These are phyloP conservation scores for Lyophyllum decastes DNA, from an alignment of 768 basidiomycete species.

Conservation along the genomic window DNA sequence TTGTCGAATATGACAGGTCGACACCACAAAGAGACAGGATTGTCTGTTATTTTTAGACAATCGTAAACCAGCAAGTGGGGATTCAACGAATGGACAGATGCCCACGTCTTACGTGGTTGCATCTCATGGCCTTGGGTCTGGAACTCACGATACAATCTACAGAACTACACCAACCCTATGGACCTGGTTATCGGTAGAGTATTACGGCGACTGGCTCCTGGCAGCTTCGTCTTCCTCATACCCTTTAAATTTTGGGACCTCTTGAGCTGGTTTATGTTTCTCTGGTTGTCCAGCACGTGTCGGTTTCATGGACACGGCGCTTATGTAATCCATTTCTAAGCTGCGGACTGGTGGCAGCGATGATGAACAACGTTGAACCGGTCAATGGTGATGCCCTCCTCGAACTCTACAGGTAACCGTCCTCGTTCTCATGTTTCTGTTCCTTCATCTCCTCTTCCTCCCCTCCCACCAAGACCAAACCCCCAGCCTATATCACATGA, in stretches of 20 bases:
- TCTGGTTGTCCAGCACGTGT: too few relatives aligned
- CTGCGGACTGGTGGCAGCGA: neutral
- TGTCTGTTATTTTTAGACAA: neutral
- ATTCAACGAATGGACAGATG: neutral
- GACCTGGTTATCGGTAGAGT: too few relatives aligned
- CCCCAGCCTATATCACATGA: neutral
- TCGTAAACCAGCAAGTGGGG: neutral
- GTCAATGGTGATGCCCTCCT: neutral
- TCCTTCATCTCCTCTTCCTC: conserved; percentile 7
- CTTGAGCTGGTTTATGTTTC: too few relatives aligned
- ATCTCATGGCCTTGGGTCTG: too few relatives aligned
- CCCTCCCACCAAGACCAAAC: conserved; percentile 4
- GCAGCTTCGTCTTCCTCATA: too few relatives aligned
- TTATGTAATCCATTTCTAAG: too few relatives aligned
- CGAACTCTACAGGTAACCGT: neutral
- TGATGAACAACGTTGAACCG: neutral
- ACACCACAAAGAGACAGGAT: neutral
- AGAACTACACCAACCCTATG: too few relatives aligned
- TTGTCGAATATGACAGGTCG: neutral
- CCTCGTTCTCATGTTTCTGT: neutral
- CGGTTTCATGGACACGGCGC: too few relatives aligned
- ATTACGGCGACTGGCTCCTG: too few relatives aligned
- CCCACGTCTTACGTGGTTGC: too few relatives aligned
- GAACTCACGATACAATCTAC: too few relatives aligned
- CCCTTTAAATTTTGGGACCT: too few relatives aligned